A percentile compares a stretch with the other conserved stretches of the same genome.
Conservation (phyloP, 805 yeast genomes). For the Saturnispora dispora region DNA sequence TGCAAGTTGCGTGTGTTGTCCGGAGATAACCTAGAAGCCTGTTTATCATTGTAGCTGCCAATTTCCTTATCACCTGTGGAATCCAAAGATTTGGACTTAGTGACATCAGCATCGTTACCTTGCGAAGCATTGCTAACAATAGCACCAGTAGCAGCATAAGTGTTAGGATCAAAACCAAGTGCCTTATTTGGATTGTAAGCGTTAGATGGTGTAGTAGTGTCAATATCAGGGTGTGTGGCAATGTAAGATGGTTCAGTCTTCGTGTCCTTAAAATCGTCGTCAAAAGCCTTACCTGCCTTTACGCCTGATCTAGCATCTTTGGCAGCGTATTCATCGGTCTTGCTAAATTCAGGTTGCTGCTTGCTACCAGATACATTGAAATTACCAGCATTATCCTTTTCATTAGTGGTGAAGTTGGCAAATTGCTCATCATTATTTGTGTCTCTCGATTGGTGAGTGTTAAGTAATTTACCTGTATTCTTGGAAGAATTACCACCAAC, state of each 20-base stretch:
- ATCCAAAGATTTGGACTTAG: neutral
- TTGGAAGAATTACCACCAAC: neutral
- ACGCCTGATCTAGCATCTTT: too few relatives aligned
- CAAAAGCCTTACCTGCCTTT: neutral
- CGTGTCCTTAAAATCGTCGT: neutral
- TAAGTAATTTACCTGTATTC: neutral
- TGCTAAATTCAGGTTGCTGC: neutral
- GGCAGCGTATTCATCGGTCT: neutral
- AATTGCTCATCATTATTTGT: neutral
- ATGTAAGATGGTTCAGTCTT: neutral
- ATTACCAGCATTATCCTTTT: neutral
- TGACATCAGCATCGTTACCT: neutral
- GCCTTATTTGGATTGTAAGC: neutral
- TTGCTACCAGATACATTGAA: neutral
- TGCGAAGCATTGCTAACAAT: neutral
- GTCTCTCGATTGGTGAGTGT: neutral
- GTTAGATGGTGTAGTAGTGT: neutral
- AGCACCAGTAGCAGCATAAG: neutral
- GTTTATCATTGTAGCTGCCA: neutral
- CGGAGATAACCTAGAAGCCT: neutral
- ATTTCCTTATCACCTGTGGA: neutral
- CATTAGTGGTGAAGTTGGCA: neutral
- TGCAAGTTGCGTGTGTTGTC: neutral
- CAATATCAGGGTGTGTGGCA: neutral
- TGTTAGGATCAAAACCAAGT: neutral